Conservation (phyloP, 78 protist genomes). For the Dictyostelium capitatum region DNA sequence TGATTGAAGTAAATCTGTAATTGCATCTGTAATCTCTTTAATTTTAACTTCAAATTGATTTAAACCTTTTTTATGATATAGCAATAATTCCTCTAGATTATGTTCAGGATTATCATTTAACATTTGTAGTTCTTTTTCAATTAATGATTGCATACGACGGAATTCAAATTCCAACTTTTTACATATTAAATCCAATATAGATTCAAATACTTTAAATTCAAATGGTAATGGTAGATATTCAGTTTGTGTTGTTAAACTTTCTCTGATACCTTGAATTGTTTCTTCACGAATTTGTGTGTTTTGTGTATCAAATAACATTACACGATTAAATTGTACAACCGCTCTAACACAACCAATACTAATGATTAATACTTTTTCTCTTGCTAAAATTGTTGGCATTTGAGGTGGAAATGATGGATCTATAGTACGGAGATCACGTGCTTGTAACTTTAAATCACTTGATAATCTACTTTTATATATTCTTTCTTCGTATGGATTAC, state of each 20-base stretch:
- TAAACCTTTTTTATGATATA: slow-evolving; percentile 70
- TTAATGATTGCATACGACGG: slow-evolving; percentile 43
- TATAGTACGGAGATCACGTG: slow-evolving; percentile 65
- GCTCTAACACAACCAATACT: slow-evolving; percentile 64
- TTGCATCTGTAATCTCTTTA: slow-evolving; percentile 60
- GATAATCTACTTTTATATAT: slow-evolving; percentile 35
- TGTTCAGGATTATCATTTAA: slow-evolving; percentile 78
- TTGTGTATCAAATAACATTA: slow-evolving; percentile 53
- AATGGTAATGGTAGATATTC: slow-evolving; percentile 59
- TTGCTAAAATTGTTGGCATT: slow-evolving; percentile 70
- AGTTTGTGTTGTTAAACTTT: slow-evolving; percentile 19
- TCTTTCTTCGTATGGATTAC: slow-evolving; percentile 31
- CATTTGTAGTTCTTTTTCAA: slow-evolving; percentile 54
- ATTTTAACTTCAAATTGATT: slow-evolving; percentile 67
- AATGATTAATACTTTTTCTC: slow-evolving; percentile 62
- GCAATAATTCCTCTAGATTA: slow-evolving; percentile 43
- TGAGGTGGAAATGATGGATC: slow-evolving; percentile 69
- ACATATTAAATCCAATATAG: slow-evolving; percentile 49
- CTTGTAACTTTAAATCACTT: slow-evolving; percentile 56
- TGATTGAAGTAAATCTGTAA: slow-evolving; percentile 13
- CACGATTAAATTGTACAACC: slow-evolving; percentile 42
- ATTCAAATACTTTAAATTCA: slow-evolving; percentile 66
- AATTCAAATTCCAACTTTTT: slow-evolving; percentile 51
- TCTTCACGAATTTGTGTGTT: slow-evolving; percentile 12
- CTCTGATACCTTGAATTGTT: background rate